Conservation (phyloP, 352 stramenopile genomes). For the Sclerospora graminicola region DNA sequence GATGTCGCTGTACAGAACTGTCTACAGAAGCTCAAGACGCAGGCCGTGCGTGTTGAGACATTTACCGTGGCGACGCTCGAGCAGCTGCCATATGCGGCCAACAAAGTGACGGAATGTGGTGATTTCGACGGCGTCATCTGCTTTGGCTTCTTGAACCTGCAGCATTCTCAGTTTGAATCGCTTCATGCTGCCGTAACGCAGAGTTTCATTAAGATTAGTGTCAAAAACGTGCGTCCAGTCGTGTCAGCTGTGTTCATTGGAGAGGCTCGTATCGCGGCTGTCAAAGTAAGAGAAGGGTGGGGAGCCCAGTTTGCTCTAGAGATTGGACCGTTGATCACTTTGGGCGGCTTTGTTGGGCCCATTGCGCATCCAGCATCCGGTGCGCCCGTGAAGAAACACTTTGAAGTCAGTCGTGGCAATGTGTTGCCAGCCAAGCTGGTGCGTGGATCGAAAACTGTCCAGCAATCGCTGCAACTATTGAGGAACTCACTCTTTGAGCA, state of each 20-base stretch:
- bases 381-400: conserved; percentile 36
- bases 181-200: conserved; percentile 48
- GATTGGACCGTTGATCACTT: conserved; percentile 45
- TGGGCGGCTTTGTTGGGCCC: conserved; percentile 58
- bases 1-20: conserved; percentile 59
- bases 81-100: conserved; percentile 72
- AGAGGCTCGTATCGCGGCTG: conserved; percentile 59
- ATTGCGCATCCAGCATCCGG: conserved; percentile 29
- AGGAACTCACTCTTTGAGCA: conserved; percentile 69
- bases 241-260: conserved; percentile 71
- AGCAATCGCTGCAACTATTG: conserved; percentile 48
- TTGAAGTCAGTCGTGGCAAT: conserved; percentile 60
- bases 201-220: conserved; percentile 77
- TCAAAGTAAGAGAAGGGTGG: conserved; percentile 64
- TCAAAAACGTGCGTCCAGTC: conserved; percentile 69
- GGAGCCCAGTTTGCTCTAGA: conserved; percentile 53
- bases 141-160: conserved; percentile 64
- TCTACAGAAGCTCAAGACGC: conserved; percentile 17
- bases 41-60: conserved; percentile 33
- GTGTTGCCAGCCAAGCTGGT: conserved; percentile 51
- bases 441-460: conserved; percentile 41
- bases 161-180: conserved; percentile 52
- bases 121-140: conserved; percentile 69
- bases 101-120: conserved; percentile 60
- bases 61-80: conserved; percentile 65